A percentile compares a stretch with the other conserved stretches of the same genome.
phyloP scores from a whole-genome alignment of 2,329 filamentous ascomycete genomes.

The Xylariaceae sp. region DNA sequence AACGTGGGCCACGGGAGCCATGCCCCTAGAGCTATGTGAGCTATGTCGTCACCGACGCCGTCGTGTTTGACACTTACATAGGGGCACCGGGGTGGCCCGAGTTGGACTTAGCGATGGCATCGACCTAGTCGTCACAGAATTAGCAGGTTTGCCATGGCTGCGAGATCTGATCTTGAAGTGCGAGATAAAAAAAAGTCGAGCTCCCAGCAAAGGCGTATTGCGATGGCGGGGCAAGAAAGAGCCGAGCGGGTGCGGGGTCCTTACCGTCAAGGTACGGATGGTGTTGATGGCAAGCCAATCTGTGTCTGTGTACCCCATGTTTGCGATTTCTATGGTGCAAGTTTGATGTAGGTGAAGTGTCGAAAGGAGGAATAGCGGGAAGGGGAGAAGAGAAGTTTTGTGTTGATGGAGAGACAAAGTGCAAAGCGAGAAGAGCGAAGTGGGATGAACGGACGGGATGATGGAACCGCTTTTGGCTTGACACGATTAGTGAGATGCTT shows the following conservation, averaged over 20 bases:
- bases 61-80: conserved; percentile 57
- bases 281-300: conserved; percentile 96
- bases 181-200: conserved; percentile 9
- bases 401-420: neutral
- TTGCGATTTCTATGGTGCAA: conserved; percentile 36
- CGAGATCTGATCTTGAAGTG: neutral
- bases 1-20: conserved; percentile 95
- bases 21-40: conserved; percentile 48
- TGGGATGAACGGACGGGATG: conserved; percentile 1
- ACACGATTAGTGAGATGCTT: conserved; percentile 16
- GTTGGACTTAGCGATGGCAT: conserved; percentile 95
- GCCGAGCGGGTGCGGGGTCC: conserved; percentile 34
- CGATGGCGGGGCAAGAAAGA: conserved; percentile 23
- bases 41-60: conserved; percentile 2
- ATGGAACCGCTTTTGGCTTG: conserved; percentile 1
- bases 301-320: conserved; percentile 83
- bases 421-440: conserved; percentile 4
- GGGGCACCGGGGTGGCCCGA: conserved; percentile 98
- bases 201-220: conserved; percentile 7
- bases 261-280: conserved; percentile 91
- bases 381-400: conserved; percentile 4
- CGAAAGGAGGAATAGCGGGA: conserved; percentile 17
- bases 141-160: conserved; percentile 14
- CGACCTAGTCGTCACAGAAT: conserved; percentile 60
- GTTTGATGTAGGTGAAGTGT: conserved; percentile 10